phyloP scores from a whole-genome alignment of 2,329 filamentous ascomycete genomes.

The Botrytis aclada region DNA sequence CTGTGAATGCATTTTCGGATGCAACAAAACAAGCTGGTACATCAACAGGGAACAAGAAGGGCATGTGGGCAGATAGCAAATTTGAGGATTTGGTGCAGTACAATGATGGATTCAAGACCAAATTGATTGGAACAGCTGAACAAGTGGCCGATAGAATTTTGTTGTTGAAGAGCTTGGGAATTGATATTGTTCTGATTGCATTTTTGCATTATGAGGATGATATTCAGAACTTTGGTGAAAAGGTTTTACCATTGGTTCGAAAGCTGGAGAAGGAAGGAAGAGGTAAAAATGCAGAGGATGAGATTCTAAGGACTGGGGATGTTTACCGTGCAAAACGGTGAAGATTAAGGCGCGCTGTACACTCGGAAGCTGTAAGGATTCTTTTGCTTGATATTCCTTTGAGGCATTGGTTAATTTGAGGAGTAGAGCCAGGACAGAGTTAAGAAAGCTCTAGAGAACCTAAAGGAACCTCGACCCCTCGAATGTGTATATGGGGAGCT shows the following conservation, averaged over 20 bases:
- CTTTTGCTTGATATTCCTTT: background rate
- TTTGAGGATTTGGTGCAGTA: slow-evolving; percentile 54
- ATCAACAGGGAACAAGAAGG: slow-evolving; percentile 46
- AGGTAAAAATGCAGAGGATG: slow-evolving; percentile 46
- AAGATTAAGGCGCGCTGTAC: background rate
- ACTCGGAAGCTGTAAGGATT: background rate
- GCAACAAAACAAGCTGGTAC: slow-evolving; percentile 50
- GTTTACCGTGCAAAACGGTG: slow-evolving; percentile 40
- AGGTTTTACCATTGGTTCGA: slow-evolving; percentile 48
- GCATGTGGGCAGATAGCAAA: slow-evolving; percentile 53
- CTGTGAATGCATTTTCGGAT: slow-evolving; percentile 48
- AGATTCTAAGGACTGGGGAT: slow-evolving; percentile 47
- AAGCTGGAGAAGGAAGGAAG: slow-evolving; percentile 47
- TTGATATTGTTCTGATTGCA: slow-evolving; percentile 46
- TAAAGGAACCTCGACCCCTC: slow-evolving; percentile 1
- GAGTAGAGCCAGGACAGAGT: background rate
- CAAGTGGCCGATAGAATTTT: slow-evolving; percentile 50
- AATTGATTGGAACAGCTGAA: slow-evolving; percentile 50
- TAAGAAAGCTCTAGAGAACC: background rate
- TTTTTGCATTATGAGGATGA: slow-evolving; percentile 54
- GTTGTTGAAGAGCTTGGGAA: slow-evolving; percentile 46
- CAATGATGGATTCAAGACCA: slow-evolving; percentile 55
- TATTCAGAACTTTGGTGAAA: slow-evolving; percentile 47
- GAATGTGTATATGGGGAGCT: background rate
- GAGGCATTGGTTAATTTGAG: background rate